Percentiles rank a stretch among this genome's conserved stretches.
Conservation (phyloP, 108 stramenopile species). For the Skeletonema menzelii region DNA sequence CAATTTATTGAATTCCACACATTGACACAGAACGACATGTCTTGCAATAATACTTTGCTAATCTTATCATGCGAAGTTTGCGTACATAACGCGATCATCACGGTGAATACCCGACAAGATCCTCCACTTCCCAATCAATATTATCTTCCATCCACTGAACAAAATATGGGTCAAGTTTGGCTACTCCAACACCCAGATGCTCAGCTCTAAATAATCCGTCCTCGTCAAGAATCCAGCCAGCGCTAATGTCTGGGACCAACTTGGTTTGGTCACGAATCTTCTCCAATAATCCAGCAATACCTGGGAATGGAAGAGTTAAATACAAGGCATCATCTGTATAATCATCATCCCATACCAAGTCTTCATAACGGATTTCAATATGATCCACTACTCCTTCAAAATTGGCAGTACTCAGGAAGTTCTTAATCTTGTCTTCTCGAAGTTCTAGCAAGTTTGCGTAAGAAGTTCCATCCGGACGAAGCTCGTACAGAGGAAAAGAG, state of each 20-base stretch:
- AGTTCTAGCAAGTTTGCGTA: slow-evolving; percentile 47
- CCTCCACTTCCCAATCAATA: slow-evolving; percentile 62
- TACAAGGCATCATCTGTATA: slow-evolving; percentile 19
- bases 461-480: slow-evolving; percentile 17
- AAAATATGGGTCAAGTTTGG: slow-evolving; percentile 41
- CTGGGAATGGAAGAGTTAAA: slow-evolving; percentile 34
- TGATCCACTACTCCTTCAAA: slow-evolving; percentile 34
- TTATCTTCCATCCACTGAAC: slow-evolving; percentile 58
- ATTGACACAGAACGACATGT: no score
- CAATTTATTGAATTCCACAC: no score
- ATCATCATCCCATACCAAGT: slow-evolving; percentile 38
- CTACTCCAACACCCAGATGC: slow-evolving; percentile 13
- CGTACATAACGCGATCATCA: slow-evolving; percentile 1
- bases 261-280: slow-evolving; percentile 45
- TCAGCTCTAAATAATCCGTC: slow-evolving; percentile 26
- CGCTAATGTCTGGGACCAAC: slow-evolving; percentile 39
- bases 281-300: slow-evolving; percentile 38
- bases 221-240: slow-evolving; percentile 39
- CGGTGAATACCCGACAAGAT: slow-evolving; percentile 39
- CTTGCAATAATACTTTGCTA: no score
- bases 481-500: slow-evolving; percentile 48
- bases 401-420: slow-evolving; percentile 38
- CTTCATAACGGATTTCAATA: slow-evolving; percentile 48
- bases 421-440: slow-evolving; percentile 57
- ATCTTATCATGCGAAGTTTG: no score